These are phyloP conservation scores for Globisporangium echinulatum DNA, from an alignment of 352 stramenopile species.

Conservation along the genomic window DNA sequence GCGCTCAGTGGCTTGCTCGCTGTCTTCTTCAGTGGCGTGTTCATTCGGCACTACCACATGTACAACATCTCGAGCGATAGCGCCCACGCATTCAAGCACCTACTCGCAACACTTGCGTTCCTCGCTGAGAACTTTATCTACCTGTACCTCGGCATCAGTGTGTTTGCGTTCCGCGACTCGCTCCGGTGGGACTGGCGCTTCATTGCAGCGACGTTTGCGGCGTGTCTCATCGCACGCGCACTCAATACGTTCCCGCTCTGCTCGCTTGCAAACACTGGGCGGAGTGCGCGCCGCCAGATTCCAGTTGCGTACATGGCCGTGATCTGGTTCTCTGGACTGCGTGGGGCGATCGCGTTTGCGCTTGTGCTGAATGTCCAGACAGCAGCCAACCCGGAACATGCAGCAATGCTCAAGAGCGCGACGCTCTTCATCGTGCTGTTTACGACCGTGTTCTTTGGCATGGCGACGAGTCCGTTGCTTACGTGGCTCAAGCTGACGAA, in stretches of 20 bases:
- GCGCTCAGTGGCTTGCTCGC: conserved; percentile 71
- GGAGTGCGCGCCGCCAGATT: conserved; percentile 17
- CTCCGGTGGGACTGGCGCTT: conserved; percentile 40
- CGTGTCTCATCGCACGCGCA: conserved; percentile 21
- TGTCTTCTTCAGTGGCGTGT: conserved; percentile 74
- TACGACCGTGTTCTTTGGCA: conserved; percentile 41
- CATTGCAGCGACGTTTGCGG: conserved; percentile 21
- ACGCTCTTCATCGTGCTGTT: conserved; percentile 56
- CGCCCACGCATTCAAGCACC: conserved; percentile 27
- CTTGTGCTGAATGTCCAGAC: conserved; percentile 32
- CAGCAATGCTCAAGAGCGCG: conserved; percentile 36
- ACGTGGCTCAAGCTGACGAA: conserved; percentile 7
- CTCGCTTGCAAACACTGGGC: conserved; percentile 21
- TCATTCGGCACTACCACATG: conserved; percentile 48
- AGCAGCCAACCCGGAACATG: conserved; percentile 16
- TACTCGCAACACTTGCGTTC: conserved; percentile 36
- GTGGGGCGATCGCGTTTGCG: conserved; percentile 78
- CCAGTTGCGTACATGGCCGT: conserved; percentile 30
- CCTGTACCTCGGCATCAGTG: conserved; percentile 39
- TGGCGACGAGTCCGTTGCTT: conserved; percentile 30
- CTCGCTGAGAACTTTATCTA: conserved; percentile 49
- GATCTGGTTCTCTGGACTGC: conserved; percentile 81
- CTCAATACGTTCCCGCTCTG: conserved; percentile 38
- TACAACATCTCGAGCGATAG: conserved; percentile 37
- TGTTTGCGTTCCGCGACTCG: conserved; percentile 27